Evolutionary conservation across 2,329 filamentous ascomycete species (phyloP).

Genomic region (Ilyonectria destructans): DNA sequence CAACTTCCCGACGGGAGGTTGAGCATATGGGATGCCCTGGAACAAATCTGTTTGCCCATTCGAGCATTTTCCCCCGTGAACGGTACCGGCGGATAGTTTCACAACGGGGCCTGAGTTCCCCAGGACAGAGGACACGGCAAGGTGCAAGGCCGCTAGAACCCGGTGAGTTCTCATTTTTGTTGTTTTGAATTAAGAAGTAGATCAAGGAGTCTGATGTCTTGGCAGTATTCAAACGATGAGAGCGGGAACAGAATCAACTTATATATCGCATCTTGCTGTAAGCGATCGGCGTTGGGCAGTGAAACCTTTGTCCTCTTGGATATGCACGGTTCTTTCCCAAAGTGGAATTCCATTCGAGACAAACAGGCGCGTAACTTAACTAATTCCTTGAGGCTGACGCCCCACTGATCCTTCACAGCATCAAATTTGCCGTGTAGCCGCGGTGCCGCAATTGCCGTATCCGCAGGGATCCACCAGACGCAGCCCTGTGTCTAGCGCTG

Average conservation of each 20-base stretch:
- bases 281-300: neutral
- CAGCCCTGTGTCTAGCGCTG: slow-evolving; percentile 1
- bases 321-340: neutral
- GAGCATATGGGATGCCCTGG: slow-evolving; percentile 41
- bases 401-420: neutral
- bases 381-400: neutral
- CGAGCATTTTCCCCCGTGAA: slow-evolving; percentile 18
- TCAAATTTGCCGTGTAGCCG: neutral
- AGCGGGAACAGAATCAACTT: neutral
- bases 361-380: too few species aligned
- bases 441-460: neutral
- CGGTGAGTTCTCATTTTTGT: neutral
- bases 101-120: slow-evolving; percentile 2
- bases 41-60: slow-evolving; percentile 22
- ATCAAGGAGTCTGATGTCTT: too few species aligned
- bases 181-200: neutral
- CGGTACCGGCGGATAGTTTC: slow-evolving; percentile 9
- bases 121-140: neutral
- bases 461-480: neutral
- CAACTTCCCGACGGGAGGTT: slow-evolving; percentile 34
- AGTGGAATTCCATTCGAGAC: neutral
- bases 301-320: too few species aligned
- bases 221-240: neutral
- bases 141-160: neutral
- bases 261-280: neutral